These are phyloP conservation scores for Aspergillus pseudoterreus DNA, from an alignment of 2,329 filamentous ascomycete genomes.

Conservation along the genomic window DNA sequence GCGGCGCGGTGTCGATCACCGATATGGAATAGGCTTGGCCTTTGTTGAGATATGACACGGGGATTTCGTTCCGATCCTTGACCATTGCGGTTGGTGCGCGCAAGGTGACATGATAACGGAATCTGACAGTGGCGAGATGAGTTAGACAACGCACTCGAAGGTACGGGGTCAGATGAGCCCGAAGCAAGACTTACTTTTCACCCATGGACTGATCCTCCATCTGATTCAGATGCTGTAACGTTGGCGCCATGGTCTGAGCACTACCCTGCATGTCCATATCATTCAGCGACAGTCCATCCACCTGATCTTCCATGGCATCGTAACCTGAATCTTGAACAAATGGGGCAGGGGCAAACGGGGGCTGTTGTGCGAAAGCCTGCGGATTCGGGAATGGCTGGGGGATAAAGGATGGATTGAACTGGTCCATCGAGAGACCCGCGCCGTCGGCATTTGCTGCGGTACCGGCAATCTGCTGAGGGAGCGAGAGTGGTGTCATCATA, in stretches of 20 bases:
- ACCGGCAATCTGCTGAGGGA: conserved; percentile 66
- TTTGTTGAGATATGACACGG: conserved; percentile 97
- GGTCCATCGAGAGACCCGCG: conserved; percentile 62
- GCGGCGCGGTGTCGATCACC: conserved; percentile 71
- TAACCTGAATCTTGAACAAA: conserved; percentile 80
- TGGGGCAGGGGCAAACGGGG: conserved; percentile 68
- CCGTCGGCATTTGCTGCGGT: conserved; percentile 52
- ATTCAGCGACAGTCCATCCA: conserved; percentile 65
- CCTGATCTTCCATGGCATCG: conserved; percentile 67
- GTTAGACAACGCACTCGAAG: no score
- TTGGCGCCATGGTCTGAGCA: conserved; percentile 42
- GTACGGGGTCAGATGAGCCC: background rate
- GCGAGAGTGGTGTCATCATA: conserved; percentile 75
- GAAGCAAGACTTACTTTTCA: conserved; percentile 50
- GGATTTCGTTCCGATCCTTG: conserved; percentile 82
- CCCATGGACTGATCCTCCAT: conserved; percentile 29
- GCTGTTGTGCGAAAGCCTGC: conserved; percentile 65
- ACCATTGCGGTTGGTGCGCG: conserved; percentile 95
- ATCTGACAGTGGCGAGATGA: conserved; percentile 43
- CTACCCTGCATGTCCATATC: conserved; percentile 51
- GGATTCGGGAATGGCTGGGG: conserved; percentile 63
- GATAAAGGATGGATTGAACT: conserved; percentile 58
- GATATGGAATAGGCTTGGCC: conserved; percentile 89
- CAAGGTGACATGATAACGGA: conserved; percentile 84
- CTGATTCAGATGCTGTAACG: conserved; percentile 23